phyloP scores from a whole-genome alignment of 345 rosid species.

The Citrus medica region DNA sequence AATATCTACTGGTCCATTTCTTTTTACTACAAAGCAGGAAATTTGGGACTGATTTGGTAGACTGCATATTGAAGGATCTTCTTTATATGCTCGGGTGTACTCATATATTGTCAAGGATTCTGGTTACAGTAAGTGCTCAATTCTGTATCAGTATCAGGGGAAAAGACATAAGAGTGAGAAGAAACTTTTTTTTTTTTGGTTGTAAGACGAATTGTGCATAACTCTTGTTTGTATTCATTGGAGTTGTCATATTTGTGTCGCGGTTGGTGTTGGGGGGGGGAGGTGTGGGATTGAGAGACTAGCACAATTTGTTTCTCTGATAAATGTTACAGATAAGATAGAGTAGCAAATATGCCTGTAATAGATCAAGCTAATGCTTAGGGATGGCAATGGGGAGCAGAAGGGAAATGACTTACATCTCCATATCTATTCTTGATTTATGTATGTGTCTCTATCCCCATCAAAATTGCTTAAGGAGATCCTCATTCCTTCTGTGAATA shows the following conservation, averaged over 20 bases:
- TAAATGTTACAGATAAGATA: not conserved
- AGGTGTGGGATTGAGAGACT: not conserved
- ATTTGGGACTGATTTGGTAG: not conserved
- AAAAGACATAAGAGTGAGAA: not conserved
- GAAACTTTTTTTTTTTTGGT: too few relatives aligned
- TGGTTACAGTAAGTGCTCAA: too few relatives aligned
- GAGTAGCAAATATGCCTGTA: not conserved
- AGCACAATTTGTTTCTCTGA: not conserved
- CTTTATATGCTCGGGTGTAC: not conserved
- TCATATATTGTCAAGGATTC: not conserved
- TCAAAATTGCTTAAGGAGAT: too few relatives aligned
- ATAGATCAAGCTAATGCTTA: too few relatives aligned
- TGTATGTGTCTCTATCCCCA: rapidly evolving
- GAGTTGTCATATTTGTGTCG: not conserved
- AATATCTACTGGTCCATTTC: not conserved
- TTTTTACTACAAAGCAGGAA: not conserved
- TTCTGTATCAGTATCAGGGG: too few relatives aligned
- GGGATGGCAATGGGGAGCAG: too few relatives aligned
- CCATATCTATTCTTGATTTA: rapidly evolving
- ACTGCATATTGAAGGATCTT: not conserved
- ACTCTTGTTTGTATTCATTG: not conserved
- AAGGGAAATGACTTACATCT: too few relatives aligned
- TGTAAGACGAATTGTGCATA: too few relatives aligned
- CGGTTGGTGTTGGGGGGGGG: too few relatives aligned
- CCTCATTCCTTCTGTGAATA: rapidly evolving